phyloP scores from a whole-genome alignment of 2,329 filamentous ascomycete genomes.

The Verticillium klebahnii region DNA sequence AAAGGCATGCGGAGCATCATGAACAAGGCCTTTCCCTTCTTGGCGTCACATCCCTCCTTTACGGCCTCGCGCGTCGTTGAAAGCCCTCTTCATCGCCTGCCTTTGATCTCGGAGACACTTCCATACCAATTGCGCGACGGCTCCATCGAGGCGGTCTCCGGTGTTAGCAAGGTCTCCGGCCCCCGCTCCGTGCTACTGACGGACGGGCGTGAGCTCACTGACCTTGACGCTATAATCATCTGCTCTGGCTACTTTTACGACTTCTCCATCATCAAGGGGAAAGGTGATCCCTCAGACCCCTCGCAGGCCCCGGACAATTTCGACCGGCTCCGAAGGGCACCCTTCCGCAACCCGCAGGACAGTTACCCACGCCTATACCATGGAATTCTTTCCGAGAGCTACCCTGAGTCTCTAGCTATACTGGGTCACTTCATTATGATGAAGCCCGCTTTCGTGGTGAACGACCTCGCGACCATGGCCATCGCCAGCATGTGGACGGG shows the following conservation, averaged over 20 bases:
- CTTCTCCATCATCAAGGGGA: conserved; percentile 21
- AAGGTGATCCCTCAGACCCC: conserved; percentile 20
- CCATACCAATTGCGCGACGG: conserved; percentile 20
- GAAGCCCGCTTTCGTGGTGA: conserved; percentile 20
- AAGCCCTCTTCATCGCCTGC: conserved; percentile 17
- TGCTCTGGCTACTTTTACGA: conserved; percentile 26
- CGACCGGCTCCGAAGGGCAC: conserved; percentile 15
- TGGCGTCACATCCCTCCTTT: conserved; percentile 8
- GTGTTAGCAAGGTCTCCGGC: conserved; percentile 21
- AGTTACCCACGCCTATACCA: conserved; percentile 23
- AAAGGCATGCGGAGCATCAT: neutral
- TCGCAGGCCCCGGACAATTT: conserved; percentile 20
- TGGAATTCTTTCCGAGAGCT: conserved; percentile 25
- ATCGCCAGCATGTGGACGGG: conserved; percentile 22
- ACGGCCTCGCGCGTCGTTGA: conserved; percentile 1
- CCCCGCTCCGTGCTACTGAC: conserved; percentile 21
- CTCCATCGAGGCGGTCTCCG: conserved; percentile 18
- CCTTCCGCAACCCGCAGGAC: conserved; percentile 14
- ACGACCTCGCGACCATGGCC: conserved; percentile 25
- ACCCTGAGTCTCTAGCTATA: conserved; percentile 24
- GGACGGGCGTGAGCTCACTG: conserved; percentile 23
- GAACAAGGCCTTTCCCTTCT: conserved; percentile 6
- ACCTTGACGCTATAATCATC: conserved; percentile 26
- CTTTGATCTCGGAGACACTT: conserved; percentile 23
- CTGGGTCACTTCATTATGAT: conserved; percentile 19